Evolutionary conservation across 2,329 filamentous ascomycete genomes (phyloP).

Genomic region (Pseudogymnoascus sp.): DNA sequence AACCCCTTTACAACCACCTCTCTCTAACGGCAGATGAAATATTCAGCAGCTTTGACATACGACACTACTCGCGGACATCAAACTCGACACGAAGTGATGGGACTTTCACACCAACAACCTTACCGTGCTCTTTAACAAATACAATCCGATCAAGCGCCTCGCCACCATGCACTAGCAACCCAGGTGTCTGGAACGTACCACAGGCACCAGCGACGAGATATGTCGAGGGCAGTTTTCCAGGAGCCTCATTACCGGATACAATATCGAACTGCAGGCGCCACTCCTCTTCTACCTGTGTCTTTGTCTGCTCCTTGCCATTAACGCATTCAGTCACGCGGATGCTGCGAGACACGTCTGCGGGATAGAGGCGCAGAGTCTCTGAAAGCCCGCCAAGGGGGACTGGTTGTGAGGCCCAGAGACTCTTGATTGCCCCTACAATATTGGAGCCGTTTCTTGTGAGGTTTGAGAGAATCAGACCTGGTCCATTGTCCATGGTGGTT

Average conservation of each 20-base stretch:
- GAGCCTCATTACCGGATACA: neutral
- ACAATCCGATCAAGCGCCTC: constrained; percentile 3
- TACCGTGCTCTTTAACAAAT: neutral
- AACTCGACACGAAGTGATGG: neutral
- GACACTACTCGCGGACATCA: neutral
- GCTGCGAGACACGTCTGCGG: neutral
- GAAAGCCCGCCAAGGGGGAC: neutral
- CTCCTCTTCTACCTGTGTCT: constrained; percentile 1
- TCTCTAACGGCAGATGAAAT: neutral
- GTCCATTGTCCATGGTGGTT: neutral
- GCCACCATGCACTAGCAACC: neutral
- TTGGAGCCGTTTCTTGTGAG: neutral
- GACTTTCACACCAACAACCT: neutral
- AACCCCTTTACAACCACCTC: neutral
- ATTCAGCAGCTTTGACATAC: neutral
- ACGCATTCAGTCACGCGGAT: neutral
- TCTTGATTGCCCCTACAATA: neutral
- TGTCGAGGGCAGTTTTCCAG: neutral
- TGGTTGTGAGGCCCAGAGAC: neutral
- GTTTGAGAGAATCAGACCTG: neutral
- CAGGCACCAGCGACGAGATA: neutral
- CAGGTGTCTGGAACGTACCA: neutral
- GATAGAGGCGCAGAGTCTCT: neutral
- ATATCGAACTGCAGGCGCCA: neutral
- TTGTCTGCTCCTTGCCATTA: neutral